Evolutionary conservation across 441 rosid species (phyloP), one percentile per base, ranked within the genome.

Genomic region (Populus hybrid): DNA sequence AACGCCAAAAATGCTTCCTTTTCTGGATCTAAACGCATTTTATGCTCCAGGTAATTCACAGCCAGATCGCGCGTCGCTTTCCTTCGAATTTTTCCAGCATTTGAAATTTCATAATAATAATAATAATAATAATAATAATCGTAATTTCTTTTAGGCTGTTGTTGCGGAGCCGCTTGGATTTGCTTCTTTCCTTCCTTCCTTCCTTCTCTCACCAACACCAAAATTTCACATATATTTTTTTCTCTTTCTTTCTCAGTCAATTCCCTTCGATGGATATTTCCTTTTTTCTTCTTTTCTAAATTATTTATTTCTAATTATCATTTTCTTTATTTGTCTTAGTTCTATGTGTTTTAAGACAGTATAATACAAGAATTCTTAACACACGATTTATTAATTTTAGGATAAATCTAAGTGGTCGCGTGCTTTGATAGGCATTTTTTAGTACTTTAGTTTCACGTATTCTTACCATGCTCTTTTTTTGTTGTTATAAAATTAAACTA

Each of bases 11-110:
- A 79, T 80, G 89, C 64, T 67, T 72, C 16, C 72, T 23, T 76
- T 67, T 76, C 36, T 67, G 88, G 92, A 87, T 89, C 92, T 80
- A 84, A 75, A 46, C 67, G 76, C 87, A 85, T 71, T 46, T 80
- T 28, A 80, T 34, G 36, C 71, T 11, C 12, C 21, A 34, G 66
- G 23, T 59, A 24, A 30, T n/a, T 36, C 34, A 68, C 57, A 3
- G 23, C 79, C 74, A 72, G 85, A 69, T 50, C 71, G 81, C 69
- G 61, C 73, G 80, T 79, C 82, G 74, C 65, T 54, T 74, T 42
- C 81, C 61, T 54, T 54, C 61, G 2, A 54, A 1, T 54, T 54
- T 46, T 54, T 18, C 5, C 40, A 83, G 85, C 75, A 77, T 71
- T 82, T 67, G 59, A 21, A 24, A 30, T 30, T 30, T 28, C 3